Conservation (phyloP, 805 yeast genomes). For the Saccharomycopsis guyanensis region DNA sequence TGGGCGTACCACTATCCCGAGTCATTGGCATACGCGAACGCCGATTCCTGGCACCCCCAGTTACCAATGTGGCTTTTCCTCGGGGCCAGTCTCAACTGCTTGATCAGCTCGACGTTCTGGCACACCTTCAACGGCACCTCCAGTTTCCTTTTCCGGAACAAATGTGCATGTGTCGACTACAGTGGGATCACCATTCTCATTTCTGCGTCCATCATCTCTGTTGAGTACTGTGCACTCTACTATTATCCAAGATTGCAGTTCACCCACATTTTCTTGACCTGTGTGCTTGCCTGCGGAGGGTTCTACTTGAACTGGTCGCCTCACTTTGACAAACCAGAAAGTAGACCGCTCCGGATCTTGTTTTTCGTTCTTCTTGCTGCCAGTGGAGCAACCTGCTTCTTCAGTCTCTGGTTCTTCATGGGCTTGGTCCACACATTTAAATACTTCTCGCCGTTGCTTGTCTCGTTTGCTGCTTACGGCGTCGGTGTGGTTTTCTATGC, state of each 20-base stretch:
- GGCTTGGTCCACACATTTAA: constrained; percentile 46
- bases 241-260: constrained; percentile 44
- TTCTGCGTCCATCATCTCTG: constrained; percentile 80
- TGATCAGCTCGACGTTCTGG: constrained; percentile 77
- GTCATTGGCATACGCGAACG: constrained; percentile 38
- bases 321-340: constrained; percentile 78
- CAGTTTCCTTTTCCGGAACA: constrained; percentile 49
- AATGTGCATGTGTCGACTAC: constrained; percentile 90
- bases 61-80: constrained; percentile 57
- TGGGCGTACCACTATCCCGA: constrained; percentile 56
- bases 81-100: constrained; percentile 66
- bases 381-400: constrained; percentile 62
- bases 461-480: constrained; percentile 67
- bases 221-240: constrained; percentile 73
- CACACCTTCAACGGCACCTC: constrained; percentile 85
- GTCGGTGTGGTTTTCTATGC: constrained; percentile 86
- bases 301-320: constrained; percentile 88
- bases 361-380: constrained; percentile 75
- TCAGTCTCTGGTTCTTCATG: constrained; percentile 45
- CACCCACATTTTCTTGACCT: constrained; percentile 51
- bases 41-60: constrained; percentile 32
- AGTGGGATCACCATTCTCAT: constrained; percentile 89
- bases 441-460: constrained; percentile 61
- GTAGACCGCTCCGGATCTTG: constrained; percentile 67
- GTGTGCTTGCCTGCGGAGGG: constrained; percentile 63